Evolutionary conservation across 192 early-diverging fungal species (phyloP).

Genomic region (Rhizophagus clarus): DNA sequence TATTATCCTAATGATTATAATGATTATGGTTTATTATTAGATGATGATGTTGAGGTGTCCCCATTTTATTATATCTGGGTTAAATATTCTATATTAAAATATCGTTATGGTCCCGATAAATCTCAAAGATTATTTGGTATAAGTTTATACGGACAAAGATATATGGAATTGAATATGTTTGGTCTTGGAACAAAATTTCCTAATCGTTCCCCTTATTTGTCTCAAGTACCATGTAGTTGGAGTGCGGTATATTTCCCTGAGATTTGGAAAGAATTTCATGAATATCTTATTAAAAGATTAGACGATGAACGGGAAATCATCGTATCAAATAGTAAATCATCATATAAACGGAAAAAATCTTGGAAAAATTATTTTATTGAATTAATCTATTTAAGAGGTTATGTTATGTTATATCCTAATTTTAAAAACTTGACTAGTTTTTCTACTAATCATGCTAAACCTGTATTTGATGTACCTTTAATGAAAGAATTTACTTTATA

Average conservation of each 20-base stretch:
- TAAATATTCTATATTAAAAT: constrained; percentile 58
- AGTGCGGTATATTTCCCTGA: constrained; percentile 65
- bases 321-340: constrained; percentile 54
- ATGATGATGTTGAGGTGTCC: constrained; percentile 65
- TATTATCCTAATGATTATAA: constrained; percentile 58
- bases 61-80: constrained; percentile 61
- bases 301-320: constrained; percentile 54
- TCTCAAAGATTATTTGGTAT: constrained; percentile 52
- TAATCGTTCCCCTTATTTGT: constrained; percentile 50
- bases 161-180: constrained; percentile 49
- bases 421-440: constrained; percentile 59
- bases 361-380: constrained; percentile 68
- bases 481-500: constrained; percentile 54
- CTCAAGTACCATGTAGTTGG: constrained; percentile 65
- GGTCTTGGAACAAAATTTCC: constrained; percentile 49
- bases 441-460: constrained; percentile 59
- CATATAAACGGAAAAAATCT: constrained; percentile 61
- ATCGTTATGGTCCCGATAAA: constrained; percentile 49
- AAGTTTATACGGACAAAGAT: constrained; percentile 60
- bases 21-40: constrained; percentile 60
- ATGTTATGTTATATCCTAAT: constrained; percentile 67
- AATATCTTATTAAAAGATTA: constrained; percentile 52
- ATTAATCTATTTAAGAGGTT: constrained; percentile 62
- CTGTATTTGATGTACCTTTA: constrained; percentile 53
- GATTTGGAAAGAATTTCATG: constrained; percentile 63